Base-by-base conservation (phyloP, 2,329 filamentous ascomycete species). In the Colletotrichum ledebouriae region DNA sequence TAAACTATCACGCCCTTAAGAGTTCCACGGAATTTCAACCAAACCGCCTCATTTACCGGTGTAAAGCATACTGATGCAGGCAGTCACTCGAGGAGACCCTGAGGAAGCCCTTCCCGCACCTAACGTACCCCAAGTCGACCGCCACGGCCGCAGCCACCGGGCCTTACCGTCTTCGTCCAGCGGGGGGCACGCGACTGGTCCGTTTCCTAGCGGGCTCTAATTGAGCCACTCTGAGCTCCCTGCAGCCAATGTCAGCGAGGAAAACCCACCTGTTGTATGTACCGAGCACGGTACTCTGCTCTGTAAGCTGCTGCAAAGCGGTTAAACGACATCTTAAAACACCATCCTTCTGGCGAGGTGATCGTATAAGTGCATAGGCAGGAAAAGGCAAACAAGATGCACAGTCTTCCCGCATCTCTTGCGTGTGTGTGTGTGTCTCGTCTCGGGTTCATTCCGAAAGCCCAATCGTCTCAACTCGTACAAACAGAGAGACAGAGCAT, bases 81-180 rank as follows among this genome's bases (percentile, higher is more conserved):
- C 17, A 17, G 17, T 17, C 2, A 33, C 49, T 25, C 15, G 25
- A 25, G 25, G 11, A 34, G 9, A 33, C 22, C 29, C 50, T 53
- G 17, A 55, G 29, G n/a, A 29, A 50, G 57, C 57, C 29, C 57
- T 59, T 59, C 57, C 57, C 57, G 57, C 44, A 39, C 42, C 57
- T 37, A 33, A 29, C 6, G n/a, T 15, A 17, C 4, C 12, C 25
- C 13, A 22, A 49, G 15, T 25, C 46, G 46, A 12, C 46, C 46
- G 46, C 20, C 46, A 22, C 17, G 4, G 11, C 37, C 37, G 20
- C 17, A 42, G 53, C 53, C 37, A 17, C 49, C 37, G 12, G 9
- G 25, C 13, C 9, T 39, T 34, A 9, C 22, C 33, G 39, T 22
- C 57, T 59, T 59, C 44, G 57, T 59, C 44, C 29, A 50, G 44